These are phyloP conservation scores for Sphaerostilbella broomeana DNA, from an alignment of 2,329 filamentous ascomycete genomes.

Conservation along the genomic window DNA sequence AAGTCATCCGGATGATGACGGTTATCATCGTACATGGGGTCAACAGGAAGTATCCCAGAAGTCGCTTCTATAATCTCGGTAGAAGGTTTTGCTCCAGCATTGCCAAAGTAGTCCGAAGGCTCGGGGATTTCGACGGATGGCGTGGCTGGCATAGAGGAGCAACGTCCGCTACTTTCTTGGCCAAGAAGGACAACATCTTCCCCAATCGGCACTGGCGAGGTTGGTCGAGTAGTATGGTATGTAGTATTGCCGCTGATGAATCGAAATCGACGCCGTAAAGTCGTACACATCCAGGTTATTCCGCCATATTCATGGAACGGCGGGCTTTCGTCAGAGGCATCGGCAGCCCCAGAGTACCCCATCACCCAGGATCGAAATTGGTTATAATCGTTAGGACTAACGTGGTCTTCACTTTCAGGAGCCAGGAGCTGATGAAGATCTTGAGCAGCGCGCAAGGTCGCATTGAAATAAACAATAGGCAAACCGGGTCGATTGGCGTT, in stretches of 20 bases:
- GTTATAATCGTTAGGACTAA: slow-evolving; percentile 42
- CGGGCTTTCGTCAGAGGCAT: slow-evolving; percentile 45
- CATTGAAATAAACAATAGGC: slow-evolving; percentile 62
- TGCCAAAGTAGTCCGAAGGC: slow-evolving; percentile 39
- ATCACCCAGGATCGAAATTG: slow-evolving; percentile 67
- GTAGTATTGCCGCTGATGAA: slow-evolving; percentile 55
- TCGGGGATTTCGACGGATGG: slow-evolving; percentile 27
- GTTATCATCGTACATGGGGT: slow-evolving; percentile 15
- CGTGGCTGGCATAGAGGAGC: slow-evolving; percentile 31
- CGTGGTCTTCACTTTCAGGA: slow-evolving; percentile 38
- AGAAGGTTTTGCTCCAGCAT: slow-evolving; percentile 17
- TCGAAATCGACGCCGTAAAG: slow-evolving; percentile 60
- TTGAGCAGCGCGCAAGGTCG: slow-evolving; percentile 53
- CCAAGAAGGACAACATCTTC: slow-evolving; percentile 27
- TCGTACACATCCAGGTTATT: slow-evolving; percentile 63
- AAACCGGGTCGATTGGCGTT: slow-evolving; percentile 50
- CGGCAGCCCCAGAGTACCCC: slow-evolving; percentile 45
- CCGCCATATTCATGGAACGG: slow-evolving; percentile 57
- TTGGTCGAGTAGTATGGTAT: slow-evolving; percentile 27
- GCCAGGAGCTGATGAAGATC: slow-evolving; percentile 50
- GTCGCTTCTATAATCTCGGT: slow-evolving; percentile 21
- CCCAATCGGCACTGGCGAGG: slow-evolving; percentile 33
- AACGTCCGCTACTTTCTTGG: slow-evolving; percentile 29
- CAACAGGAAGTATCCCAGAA: not conserved
- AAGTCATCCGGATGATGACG: slow-evolving; percentile 36